These are phyloP conservation scores for Cryptococcus wingfieldii DNA, from an alignment of 1,284 basidiomycete species.

Conservation along the genomic window DNA sequence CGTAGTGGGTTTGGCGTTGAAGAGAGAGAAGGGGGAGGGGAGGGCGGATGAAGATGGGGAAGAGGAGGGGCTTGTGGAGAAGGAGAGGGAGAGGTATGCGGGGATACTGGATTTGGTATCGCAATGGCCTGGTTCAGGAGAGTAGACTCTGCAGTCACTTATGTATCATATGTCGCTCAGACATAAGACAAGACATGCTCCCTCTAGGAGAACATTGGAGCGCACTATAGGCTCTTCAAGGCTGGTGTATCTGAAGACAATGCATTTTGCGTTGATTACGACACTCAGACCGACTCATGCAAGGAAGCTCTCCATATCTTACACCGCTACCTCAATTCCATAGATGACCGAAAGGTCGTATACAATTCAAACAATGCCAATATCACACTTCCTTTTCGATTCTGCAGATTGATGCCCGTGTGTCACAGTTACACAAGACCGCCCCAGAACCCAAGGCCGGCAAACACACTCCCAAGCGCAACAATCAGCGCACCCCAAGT, in stretches of 20 bases:
- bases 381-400: too few relatives aligned
- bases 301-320: not conserved
- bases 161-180: not conserved
- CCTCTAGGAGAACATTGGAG: too few relatives aligned
- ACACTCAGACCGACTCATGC: too few relatives aligned
- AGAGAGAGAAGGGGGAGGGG: conserved; percentile 50
- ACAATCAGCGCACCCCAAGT: conserved; percentile 49
- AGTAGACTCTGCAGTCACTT: not conserved
- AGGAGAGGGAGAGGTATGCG: conserved; percentile 60
- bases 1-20: conserved; percentile 41
- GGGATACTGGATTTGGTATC: conserved; percentile 64
- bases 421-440: conserved; percentile 36
- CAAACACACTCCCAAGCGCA: conserved; percentile 46
- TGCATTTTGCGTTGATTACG: too few relatives aligned
- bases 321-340: too few relatives aligned
- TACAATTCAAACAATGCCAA: not conserved
- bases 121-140: conserved; percentile 45
- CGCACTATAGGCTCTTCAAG: too few relatives aligned
- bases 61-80: conserved; percentile 13
- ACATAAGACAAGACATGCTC: too few relatives aligned
- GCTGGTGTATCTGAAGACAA: too few relatives aligned
- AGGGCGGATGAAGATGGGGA: conserved; percentile 42
- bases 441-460: conserved; percentile 47
- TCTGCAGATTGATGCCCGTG: not conserved
- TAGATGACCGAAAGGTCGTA: not conserved